These are phyloP conservation scores for Linnemannia schmuckeri DNA, from an alignment of 192 early-diverging fungal genomes.

Conservation along the genomic window DNA sequence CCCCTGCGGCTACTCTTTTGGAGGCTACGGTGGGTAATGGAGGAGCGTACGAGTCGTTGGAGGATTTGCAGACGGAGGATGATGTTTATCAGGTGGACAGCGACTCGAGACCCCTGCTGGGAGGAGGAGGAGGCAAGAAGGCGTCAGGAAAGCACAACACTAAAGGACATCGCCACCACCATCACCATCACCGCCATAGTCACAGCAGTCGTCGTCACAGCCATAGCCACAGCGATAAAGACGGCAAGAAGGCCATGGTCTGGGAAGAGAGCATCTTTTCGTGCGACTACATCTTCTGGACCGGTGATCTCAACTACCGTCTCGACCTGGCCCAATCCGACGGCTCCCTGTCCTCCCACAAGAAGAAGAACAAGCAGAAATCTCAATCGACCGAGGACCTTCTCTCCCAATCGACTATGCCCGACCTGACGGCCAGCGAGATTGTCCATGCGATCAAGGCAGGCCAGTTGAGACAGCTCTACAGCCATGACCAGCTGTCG, in stretches of 20 bases:
- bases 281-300: conserved; percentile 55
- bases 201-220: not conserved
- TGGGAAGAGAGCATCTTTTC: conserved; percentile 50
- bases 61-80: conserved; percentile 26
- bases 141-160: conserved; percentile 3
- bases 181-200: not conserved
- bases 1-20: not conserved
- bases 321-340: conserved; percentile 42
- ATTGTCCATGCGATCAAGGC: conserved; percentile 41
- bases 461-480: conserved; percentile 36
- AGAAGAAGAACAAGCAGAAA: conserved; percentile 35
- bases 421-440: conserved; percentile 37
- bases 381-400: conserved; percentile 15
- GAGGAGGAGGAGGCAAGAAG: conserved; percentile 21
- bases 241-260: conserved; percentile 8
- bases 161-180: not conserved
- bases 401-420: conserved; percentile 33
- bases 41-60: not conserved
- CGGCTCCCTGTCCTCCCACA: conserved; percentile 22
- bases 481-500: conserved; percentile 54
- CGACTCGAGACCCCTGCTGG: conserved; percentile 34
- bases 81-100: conserved; percentile 31
- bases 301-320: conserved; percentile 58
- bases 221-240: not conserved
- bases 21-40: not conserved